Conservation (phyloP, 2,329 filamentous ascomycete species). For the Sodiomyces alkalinus region DNA sequence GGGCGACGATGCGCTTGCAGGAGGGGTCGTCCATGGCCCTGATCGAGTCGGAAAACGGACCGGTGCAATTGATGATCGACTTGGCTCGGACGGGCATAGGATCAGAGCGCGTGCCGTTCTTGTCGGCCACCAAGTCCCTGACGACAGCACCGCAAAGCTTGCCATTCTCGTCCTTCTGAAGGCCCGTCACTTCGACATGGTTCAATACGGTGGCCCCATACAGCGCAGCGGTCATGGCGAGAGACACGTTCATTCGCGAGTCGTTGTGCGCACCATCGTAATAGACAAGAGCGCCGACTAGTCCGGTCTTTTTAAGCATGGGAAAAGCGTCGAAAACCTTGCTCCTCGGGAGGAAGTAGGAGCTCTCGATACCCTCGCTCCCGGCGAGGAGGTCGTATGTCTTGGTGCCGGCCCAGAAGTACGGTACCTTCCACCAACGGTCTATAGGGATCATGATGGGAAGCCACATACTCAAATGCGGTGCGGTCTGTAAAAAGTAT, state of each 20-base stretch:
- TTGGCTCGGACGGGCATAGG: slow-evolving; percentile 62
- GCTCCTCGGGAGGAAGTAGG: slow-evolving; percentile 75
- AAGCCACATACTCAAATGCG: slow-evolving; percentile 58
- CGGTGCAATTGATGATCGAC: slow-evolving; percentile 78
- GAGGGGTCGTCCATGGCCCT: slow-evolving; percentile 67
- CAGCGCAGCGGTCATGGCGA: slow-evolving; percentile 77
- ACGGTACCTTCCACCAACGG: slow-evolving; percentile 64
- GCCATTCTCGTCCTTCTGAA: slow-evolving; percentile 61
- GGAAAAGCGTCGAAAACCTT: slow-evolving; percentile 79
- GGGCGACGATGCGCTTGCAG: slow-evolving; percentile 66
- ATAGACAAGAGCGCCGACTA: slow-evolving; percentile 75
- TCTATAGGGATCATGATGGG: slow-evolving; percentile 64
- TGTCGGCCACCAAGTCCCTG: slow-evolving; percentile 53
- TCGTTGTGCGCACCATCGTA: slow-evolving; percentile 90
- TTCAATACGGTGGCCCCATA: slow-evolving; percentile 75
- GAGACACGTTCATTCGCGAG: slow-evolving; percentile 79
- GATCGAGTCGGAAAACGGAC: slow-evolving; percentile 75
- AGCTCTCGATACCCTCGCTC: slow-evolving; percentile 75
- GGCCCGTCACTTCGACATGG: slow-evolving; percentile 63
- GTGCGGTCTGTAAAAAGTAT: slow-evolving; percentile 61
- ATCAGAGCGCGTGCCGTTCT: slow-evolving; percentile 43
- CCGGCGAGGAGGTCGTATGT: slow-evolving; percentile 76
- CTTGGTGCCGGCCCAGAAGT: slow-evolving; percentile 67
- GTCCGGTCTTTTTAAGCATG: slow-evolving; percentile 67
- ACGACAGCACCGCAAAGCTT: slow-evolving; percentile 59